Evolutionary conservation across 2,329 filamentous ascomycete genomes (phyloP).

Genomic region (Fusarium humuli): DNA sequence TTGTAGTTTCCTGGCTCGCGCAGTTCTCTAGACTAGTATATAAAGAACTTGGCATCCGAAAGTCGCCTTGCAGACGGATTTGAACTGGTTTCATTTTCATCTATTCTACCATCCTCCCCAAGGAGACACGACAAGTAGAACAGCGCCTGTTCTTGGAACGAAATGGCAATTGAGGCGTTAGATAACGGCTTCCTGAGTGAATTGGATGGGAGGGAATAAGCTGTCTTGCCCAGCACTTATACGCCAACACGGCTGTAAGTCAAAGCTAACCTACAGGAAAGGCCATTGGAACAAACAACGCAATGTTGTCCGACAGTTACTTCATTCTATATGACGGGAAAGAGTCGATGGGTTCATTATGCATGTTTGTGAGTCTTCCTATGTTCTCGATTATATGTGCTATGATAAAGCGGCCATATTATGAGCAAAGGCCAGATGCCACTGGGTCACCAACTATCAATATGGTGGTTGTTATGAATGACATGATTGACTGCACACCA

Average conservation of each 20-base stretch:
- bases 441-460: not conserved
- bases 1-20: not conserved
- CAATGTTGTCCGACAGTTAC: not conserved
- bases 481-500: not conserved
- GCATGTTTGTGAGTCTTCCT: not conserved
- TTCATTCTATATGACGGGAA: not conserved
- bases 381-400: not conserved
- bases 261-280: conserved; percentile 5
- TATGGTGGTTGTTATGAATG: not conserved
- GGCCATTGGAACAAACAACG: not conserved
- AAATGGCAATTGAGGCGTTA: no score
- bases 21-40: not conserved
- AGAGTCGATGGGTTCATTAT: not conserved
- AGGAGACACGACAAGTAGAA: not conserved
- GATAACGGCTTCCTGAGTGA: rapidly evolving
- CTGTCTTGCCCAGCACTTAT: not conserved
- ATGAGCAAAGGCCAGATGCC: not conserved
- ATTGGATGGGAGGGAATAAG: not conserved
- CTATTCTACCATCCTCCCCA: not conserved
- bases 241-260: not conserved
- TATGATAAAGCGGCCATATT: not conserved
- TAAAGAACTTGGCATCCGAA: not conserved
- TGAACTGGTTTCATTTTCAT: not conserved
- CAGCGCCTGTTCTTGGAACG: no score
- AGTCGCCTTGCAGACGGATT: no score